A percentile compares a stretch with the other conserved stretches of the same genome.
Evolutionary conservation across 176 grass and related monocot species (phyloP).

Genomic region (Microstegium vimineum): DNA sequence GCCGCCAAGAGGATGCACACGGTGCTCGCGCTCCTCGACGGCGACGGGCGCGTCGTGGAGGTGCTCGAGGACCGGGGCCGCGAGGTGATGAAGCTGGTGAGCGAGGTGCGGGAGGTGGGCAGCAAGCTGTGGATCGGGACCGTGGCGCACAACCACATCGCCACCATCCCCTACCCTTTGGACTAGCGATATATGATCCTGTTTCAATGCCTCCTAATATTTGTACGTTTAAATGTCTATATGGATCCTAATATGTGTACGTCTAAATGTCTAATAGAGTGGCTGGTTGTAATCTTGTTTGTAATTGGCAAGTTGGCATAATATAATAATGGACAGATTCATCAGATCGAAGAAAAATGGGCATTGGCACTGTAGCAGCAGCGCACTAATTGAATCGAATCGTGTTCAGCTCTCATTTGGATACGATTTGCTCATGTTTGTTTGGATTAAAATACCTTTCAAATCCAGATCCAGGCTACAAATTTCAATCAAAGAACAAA

Average conservation of each 20-base stretch:
- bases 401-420: background rate
- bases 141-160: conserved; percentile 88
- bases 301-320: background rate
- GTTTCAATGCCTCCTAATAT: background rate
- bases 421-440: background rate
- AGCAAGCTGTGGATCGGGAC: conserved; percentile 84
- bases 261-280: background rate
- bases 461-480: background rate
- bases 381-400: background rate
- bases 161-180: conserved; percentile 59
- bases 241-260: no score
- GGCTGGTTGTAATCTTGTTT: background rate
- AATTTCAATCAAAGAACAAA: no score
- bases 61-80: conserved; percentile 75
- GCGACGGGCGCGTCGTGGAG: conserved; percentile 52
- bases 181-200: conserved; percentile 5
- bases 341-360: background rate
- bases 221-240: background rate
- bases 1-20: conserved; percentile 68
- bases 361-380: background rate
- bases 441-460: background rate
- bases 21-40: conserved; percentile 60
- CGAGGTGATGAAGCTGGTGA: conserved; percentile 85
- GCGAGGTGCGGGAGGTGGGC: conserved; percentile 77
- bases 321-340: conserved; percentile 11